Base-by-base conservation (phyloP, 305 asterid species). In the Solanum aculeatissimum region DNA sequence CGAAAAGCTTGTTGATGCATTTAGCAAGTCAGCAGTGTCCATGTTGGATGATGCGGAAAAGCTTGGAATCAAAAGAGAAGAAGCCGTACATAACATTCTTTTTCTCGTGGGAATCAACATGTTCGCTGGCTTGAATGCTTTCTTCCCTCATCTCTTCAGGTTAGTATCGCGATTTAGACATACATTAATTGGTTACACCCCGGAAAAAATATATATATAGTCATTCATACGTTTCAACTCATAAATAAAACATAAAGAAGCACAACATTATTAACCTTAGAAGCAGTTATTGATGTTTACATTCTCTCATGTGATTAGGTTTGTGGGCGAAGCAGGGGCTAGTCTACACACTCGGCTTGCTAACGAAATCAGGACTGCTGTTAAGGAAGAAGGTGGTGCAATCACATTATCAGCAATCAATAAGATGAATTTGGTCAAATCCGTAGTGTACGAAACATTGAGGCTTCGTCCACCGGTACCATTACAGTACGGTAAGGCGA, bases 21-120 rank as follows among this genome's bases (percentile, higher is more conserved):
- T 92, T 35, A 60, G 85, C 55, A 74, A 57, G 5, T 53, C 79
- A 1, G 92, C 89, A 2, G 88, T 83, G 54, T 60, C 88, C 1
- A 51, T 88, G 18, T 79, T 92, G 4, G 92, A 91, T 12, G 91
- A 89, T 65, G 89, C 89, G 0, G 95, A 90, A 21, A 81, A 51
- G 0, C 15, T 84, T 0, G 95, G 95, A 12, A 11, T 92, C 1
- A 69, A 87, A 27, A 74, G 93, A 63, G 92, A 92, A n/a, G 95
- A 92, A 66, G 94, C 93, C 0, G 88, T 92, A 65, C 93, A 92
- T 13, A 92, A 92, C 23, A 86, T 92, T 12, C 91, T 92, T 40
- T 92, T 92, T 7, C 42, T 92, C 7, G 94, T 92, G 1, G 95
- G 93, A 0, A 91, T 92, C 87, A 91, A 92, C 81, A 92, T 93